Percentiles rank a stretch among this genome's conserved stretches.
Evolutionary conservation across 2,329 filamentous ascomycete genomes (phyloP).

Genomic region (Fusarium longipes): DNA sequence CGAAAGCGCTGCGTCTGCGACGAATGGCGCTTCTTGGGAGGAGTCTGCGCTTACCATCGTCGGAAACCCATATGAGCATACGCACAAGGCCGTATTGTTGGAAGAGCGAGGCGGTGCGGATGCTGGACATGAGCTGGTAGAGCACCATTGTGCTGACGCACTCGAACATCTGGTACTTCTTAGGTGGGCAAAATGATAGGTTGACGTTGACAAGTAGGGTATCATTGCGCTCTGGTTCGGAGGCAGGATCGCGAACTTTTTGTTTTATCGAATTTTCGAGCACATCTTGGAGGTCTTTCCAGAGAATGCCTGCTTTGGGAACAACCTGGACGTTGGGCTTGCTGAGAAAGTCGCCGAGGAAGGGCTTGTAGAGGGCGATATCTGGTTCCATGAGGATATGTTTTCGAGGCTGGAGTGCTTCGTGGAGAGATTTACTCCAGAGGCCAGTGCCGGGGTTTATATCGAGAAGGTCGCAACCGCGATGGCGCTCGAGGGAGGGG

Average conservation of each 20-base stretch:
- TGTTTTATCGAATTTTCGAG: conserved; percentile 68
- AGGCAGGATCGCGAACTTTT: conserved; percentile 51
- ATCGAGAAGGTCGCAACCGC: conserved; percentile 87
- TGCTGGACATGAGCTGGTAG: conserved; percentile 70
- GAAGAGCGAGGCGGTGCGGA: conserved; percentile 69
- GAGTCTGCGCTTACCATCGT: conserved; percentile 67
- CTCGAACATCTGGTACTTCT: conserved; percentile 62
- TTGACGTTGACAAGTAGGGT: conserved; percentile 80
- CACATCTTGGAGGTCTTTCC: conserved; percentile 67
- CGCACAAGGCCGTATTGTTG: conserved; percentile 83
- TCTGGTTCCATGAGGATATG: conserved; percentile 87
- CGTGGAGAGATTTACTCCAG: conserved; percentile 82
- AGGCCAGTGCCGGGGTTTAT: conserved; percentile 83
- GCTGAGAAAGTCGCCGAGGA: conserved; percentile 69
- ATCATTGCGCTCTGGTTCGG: conserved; percentile 69
- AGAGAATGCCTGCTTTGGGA: conserved; percentile 68
- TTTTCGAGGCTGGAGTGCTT: conserved; percentile 78
- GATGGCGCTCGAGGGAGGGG: conserved; percentile 73
- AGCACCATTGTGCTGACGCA: conserved; percentile 69
- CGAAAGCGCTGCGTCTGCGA: conserved; percentile 67
- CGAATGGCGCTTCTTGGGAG: conserved; percentile 69
- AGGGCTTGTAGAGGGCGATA: conserved; percentile 64
- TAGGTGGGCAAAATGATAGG: conserved; percentile 65
- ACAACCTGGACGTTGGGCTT: conserved; percentile 62
- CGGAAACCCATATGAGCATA: conserved; percentile 78